A percentile compares a stretch with the other conserved stretches of the same genome.
phyloP scores from a whole-genome alignment of 257 asterid genomes.

The Ehretia macrophylla region DNA sequence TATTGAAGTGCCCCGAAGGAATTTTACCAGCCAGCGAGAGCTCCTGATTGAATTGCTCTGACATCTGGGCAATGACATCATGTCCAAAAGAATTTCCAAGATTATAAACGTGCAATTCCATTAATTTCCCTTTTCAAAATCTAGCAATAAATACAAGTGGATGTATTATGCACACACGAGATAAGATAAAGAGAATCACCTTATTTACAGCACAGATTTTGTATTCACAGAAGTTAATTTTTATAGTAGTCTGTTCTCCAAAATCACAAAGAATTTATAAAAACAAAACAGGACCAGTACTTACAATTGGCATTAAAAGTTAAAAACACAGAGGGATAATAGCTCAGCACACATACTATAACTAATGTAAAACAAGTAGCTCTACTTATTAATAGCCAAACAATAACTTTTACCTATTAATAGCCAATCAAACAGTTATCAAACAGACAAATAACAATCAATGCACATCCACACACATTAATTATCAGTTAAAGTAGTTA shows the following conservation, averaged over 20 bases:
- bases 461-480: neutral
- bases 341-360: too few relatives aligned
- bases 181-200: too few relatives aligned
- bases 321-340: too few relatives aligned
- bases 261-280: neutral
- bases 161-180: too few relatives aligned
- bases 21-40: conserved; percentile 82
- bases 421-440: neutral
- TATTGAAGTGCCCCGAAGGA: conserved; percentile 93
- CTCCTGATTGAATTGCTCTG: conserved; percentile 94
- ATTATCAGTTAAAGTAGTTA: neutral
- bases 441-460: neutral
- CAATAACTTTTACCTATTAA: too few relatives aligned
- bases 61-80: conserved; percentile 57
- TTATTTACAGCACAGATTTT: too few relatives aligned
- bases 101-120: too few relatives aligned
- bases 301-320: neutral
- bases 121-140: too few relatives aligned
- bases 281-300: neutral
- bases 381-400: neutral
- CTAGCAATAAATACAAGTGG: too few relatives aligned
- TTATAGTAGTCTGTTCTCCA: neutral
- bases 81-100: neutral
- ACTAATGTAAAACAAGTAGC: neutral
- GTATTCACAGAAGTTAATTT: too few relatives aligned